Evolutionary conservation across 148 eudicot genomes (phyloP).

Genomic region (Camellia lanceoleosa): DNA sequence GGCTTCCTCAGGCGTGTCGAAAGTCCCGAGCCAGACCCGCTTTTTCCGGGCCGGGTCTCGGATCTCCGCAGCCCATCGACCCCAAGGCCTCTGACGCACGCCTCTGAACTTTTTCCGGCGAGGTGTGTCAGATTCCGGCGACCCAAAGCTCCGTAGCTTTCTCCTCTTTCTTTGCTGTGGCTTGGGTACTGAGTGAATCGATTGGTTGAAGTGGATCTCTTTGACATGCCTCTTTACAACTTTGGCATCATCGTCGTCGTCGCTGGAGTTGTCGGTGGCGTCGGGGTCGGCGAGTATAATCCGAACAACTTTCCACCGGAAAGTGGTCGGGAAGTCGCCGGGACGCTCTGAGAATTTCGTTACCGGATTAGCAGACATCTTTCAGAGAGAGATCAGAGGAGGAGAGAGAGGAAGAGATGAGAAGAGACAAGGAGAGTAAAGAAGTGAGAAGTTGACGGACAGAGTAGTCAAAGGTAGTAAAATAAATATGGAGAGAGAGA

Average conservation of each 20-base stretch:
- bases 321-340: neutral
- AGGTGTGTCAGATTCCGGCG: slow-evolving; percentile 10
- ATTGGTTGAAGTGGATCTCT: slow-evolving; percentile 20
- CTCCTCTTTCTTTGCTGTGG: neutral
- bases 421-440: neutral
- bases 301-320: slow-evolving; percentile 22
- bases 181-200: neutral
- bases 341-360: slow-evolving; percentile 25
- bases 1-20: slow-evolving; percentile 50
- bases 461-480: no score
- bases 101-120: slow-evolving; percentile 31
- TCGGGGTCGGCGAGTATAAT: slow-evolving; percentile 37
- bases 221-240: slow-evolving; percentile 21
- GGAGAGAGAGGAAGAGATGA: neutral
- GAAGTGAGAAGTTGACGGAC: no score
- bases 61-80: slow-evolving; percentile 52
- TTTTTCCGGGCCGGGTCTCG: slow-evolving; percentile 44
- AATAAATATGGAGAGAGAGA: neutral
- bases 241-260: slow-evolving; percentile 9
- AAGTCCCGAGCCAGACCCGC: slow-evolving; percentile 54
- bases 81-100: slow-evolving; percentile 49
- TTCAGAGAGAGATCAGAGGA: neutral
- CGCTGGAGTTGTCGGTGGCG: slow-evolving; percentile 39
- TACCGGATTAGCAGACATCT: neutral
- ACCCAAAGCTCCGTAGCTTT: neutral